Base-by-base conservation (phyloP, 129 eudicot species). In the Chrysanthemum seticuspe region DNA sequence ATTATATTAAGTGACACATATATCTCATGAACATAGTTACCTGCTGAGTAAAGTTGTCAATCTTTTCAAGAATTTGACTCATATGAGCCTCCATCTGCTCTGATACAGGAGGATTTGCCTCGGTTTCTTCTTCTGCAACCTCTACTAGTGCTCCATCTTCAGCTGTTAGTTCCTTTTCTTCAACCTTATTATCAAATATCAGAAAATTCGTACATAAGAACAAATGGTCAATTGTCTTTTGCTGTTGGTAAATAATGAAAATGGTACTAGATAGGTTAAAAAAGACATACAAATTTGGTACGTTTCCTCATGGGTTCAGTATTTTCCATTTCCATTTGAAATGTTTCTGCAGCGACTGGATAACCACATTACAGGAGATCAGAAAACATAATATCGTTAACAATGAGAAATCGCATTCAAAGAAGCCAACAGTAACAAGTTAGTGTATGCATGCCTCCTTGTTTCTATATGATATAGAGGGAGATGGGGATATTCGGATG, bases 31-130 rank as follows among this genome's bases (percentile, higher is more conserved):
- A 55, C 58, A 56, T 52, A 60, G 6, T 19, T 82, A 93, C 98
- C 98, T 85, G 89, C 70, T 79, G 85, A 84, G 96, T 89, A 67
- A 89, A 93, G 74, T 65, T 65, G 16, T 87, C 79, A 61, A 93
- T 88, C 85, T 93, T 87, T 64, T 89, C 96, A 78, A 70, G 92
- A 65, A 93, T 89, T 78, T 73, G 83, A 65, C 75, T 68, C 76
- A 93, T 85, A 67, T 84, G 85, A 63, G 69, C 82, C 80, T 84
- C 89, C 85, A 89, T 83, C 65, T 83, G 92, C 77, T 89, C 95
- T 70, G 98, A 92, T 67, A 81, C 87, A 52, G 83, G 78, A 67
- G 73, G 74, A 73, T 60, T 79, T 29, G 74, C 68, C 74, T 76
- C 92, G 0, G 75, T 63, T 73, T 81, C 98, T 82, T 82, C 98